These are phyloP conservation scores for Blastomyces percursus DNA, from an alignment of 2,329 filamentous ascomycete species.

Conservation along the genomic window DNA sequence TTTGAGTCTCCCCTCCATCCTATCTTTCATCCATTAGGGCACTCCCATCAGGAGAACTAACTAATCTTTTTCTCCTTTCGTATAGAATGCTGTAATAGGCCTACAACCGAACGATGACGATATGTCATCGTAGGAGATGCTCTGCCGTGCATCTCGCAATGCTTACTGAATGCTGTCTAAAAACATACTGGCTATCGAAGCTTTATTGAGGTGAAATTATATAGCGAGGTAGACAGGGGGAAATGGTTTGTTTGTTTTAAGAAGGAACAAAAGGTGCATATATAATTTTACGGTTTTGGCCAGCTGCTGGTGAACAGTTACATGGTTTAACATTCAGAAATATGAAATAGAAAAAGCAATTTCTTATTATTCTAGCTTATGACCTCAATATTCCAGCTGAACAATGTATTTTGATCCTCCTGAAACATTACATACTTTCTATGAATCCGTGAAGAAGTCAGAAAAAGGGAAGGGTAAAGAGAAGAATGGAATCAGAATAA, in stretches of 20 bases:
- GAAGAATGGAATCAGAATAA: not conserved
- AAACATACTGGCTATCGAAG: not conserved
- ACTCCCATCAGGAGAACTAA: not conserved
- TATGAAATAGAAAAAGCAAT: not conserved
- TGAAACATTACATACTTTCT: not conserved
- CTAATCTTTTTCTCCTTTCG: not conserved
- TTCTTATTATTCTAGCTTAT: not conserved
- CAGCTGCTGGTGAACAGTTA: not conserved
- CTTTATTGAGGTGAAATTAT: not conserved
- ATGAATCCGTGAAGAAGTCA: not conserved
- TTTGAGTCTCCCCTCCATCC: constrained; percentile 1
- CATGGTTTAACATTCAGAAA: not conserved
- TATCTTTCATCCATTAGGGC: not conserved
- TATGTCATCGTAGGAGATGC: not conserved
- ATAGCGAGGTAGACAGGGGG: not conserved
- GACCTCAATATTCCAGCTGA: not conserved
- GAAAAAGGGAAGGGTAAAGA: not conserved
- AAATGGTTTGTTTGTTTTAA: not conserved
- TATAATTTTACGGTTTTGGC: not conserved
- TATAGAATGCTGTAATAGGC: constrained; percentile 13
- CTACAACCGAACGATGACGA: not conserved
- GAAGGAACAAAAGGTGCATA: not conserved
- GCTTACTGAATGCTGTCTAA: not conserved
- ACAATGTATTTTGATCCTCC: not conserved
- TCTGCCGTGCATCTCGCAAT: not conserved